Conservation (phyloP, 768 basidiomycete genomes). For the Mycena latifolia region DNA sequence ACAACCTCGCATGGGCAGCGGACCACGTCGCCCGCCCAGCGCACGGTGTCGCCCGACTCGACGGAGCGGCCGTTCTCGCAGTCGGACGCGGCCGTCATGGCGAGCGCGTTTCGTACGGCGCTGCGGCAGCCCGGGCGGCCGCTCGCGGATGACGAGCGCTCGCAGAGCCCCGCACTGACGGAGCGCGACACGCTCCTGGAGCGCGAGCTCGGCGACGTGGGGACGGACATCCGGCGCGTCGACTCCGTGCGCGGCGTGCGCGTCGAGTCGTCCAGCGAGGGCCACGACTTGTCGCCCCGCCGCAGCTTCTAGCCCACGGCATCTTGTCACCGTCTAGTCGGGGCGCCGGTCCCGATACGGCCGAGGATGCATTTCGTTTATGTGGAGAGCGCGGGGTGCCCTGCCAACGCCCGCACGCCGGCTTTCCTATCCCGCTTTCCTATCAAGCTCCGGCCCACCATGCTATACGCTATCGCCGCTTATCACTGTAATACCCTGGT, state of each 20-base stretch:
- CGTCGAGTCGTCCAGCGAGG: constrained; percentile 31
- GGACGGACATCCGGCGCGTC: constrained; percentile 24
- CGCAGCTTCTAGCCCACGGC: no score
- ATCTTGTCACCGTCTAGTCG: no score
- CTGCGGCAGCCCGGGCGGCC: constrained; percentile 81
- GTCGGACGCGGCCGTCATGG: constrained; percentile 94
- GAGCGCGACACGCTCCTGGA: constrained; percentile 21
- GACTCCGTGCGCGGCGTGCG: constrained; percentile 17
- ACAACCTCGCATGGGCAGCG: constrained; percentile 11
- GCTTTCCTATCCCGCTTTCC: neutral
- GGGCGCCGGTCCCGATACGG: no score
- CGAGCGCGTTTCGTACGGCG: constrained; percentile 89
- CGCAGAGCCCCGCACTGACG: constrained; percentile 18
- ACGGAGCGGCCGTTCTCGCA: constrained; percentile 80
- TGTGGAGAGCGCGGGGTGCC: no score
- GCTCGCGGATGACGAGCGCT: constrained; percentile 74
- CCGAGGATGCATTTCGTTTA: no score
- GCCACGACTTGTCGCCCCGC: neutral
- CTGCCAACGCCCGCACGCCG: neutral
- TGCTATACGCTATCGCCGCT: neutral
- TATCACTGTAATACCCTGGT: neutral
- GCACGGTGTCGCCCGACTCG: constrained; percentile 70
- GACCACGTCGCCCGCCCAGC: constrained; percentile 35
- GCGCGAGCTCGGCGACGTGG: constrained; percentile 24
- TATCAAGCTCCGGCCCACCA: neutral